Evolutionary conservation across 331 rosid species (phyloP).

Genomic region (Quercus tomentella): DNA sequence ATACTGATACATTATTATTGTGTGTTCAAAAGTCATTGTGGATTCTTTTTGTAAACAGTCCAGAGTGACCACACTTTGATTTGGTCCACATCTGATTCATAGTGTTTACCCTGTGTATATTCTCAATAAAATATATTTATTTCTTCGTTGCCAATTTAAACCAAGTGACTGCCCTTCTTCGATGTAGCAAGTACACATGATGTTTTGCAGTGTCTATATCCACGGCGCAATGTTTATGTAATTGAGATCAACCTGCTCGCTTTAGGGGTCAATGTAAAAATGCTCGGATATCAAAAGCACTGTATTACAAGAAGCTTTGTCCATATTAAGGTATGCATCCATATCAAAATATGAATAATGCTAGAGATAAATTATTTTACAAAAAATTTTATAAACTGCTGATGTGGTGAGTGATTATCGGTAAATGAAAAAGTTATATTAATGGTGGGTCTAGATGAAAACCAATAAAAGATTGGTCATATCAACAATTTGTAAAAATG

Average conservation of each 20-base stretch:
- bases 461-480: no score
- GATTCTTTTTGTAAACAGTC: constrained; percentile 20
- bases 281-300: no score
- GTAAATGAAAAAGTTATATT: no score
- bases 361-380: fast-evolving
- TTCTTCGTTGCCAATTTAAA: not conserved
- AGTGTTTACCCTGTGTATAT: not conserved
- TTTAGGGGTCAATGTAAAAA: no score
- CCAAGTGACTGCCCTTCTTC: not conserved
- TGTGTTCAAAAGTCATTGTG: constrained; percentile 14
- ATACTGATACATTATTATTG: constrained; percentile 7
- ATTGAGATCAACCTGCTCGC: no score
- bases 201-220: not conserved
- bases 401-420: no score
- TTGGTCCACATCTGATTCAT: not conserved
- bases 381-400: fast-evolving
- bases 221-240: no score
- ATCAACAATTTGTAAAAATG: no score
- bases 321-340: no score
- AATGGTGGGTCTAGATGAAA: fast-evolving
- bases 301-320: no score
- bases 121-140: not conserved
- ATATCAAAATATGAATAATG: no score
- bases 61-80: constrained; percentile 1
- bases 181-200: not conserved